phyloP scores from a whole-genome alignment of 306 rosid species.

The Begonia masoniana region DNA sequence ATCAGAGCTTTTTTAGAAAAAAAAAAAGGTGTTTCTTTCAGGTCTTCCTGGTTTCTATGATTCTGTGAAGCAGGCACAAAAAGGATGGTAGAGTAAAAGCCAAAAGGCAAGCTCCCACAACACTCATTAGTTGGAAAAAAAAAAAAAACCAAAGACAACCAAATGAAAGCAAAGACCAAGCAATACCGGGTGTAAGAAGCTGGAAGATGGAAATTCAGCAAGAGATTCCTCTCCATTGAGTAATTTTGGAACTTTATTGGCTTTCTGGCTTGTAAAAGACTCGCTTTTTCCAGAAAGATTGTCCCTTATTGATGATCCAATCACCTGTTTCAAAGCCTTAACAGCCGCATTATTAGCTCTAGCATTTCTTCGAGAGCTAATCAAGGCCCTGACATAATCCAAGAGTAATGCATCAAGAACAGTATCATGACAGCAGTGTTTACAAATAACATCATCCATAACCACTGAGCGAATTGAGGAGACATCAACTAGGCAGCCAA shows the following conservation, averaged over 20 bases:
- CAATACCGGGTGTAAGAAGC: slow-evolving; percentile 73
- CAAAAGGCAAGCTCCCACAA: no score
- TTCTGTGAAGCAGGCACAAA: no score
- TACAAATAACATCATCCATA: slow-evolving; percentile 68
- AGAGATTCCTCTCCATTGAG: slow-evolving; percentile 67
- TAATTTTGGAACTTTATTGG: slow-evolving; percentile 27
- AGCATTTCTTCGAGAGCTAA: slow-evolving; percentile 57
- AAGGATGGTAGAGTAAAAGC: no score
- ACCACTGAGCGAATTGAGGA: slow-evolving; percentile 49
- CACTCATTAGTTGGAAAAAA: not conserved
- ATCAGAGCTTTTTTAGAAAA: not conserved
- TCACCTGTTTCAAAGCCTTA: slow-evolving; percentile 60
- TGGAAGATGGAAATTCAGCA: slow-evolving; percentile 88
- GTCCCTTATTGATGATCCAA: slow-evolving; percentile 45
- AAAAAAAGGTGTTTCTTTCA: not conserved
- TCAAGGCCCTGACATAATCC: slow-evolving; percentile 80
- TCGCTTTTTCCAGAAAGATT: slow-evolving; percentile 27
- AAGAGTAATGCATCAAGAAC: slow-evolving; percentile 65
- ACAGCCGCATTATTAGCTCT: slow-evolving; percentile 60
- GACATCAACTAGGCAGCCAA: slow-evolving; percentile 44
- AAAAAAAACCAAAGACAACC: not conserved
- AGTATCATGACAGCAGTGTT: slow-evolving; percentile 59
- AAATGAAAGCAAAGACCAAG: not conserved
- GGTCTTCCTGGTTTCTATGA: no score
- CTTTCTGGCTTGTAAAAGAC: slow-evolving; percentile 20